Percentiles rank a stretch among this genome's conserved stretches.
Evolutionary conservation across 306 rosid species (phyloP).

Genomic region (Alnus rubra): DNA sequence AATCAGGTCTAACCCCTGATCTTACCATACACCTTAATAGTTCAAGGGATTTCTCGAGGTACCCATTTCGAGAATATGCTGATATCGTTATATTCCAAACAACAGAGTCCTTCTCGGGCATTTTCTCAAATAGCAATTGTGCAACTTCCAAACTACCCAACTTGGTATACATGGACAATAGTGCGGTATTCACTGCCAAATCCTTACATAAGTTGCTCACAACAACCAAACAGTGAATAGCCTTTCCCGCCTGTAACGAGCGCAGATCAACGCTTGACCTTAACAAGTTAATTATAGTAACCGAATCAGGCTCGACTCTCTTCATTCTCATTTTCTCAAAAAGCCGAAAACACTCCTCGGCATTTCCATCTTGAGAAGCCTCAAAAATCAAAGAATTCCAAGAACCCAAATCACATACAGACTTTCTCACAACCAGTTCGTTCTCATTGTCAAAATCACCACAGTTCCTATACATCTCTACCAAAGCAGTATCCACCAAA

Average conservation of each 20-base stretch:
- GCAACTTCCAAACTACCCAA: constrained; percentile 51
- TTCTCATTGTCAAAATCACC: constrained; percentile 27
- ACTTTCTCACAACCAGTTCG: constrained; percentile 28
- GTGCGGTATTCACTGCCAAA: constrained; percentile 60
- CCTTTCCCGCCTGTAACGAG: constrained; percentile 43
- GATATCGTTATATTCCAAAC: constrained; percentile 82
- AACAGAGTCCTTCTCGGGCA: constrained; percentile 66
- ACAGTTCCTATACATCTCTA: constrained; percentile 31
- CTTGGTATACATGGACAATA: constrained; percentile 68
- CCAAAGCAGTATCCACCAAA: constrained; percentile 39
- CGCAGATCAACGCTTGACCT: constrained; percentile 47
- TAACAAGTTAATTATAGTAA: constrained; percentile 43
- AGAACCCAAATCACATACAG: constrained; percentile 21
- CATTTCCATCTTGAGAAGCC: constrained; percentile 42
- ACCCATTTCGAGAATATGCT: constrained; percentile 43
- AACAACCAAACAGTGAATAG: constrained; percentile 48
- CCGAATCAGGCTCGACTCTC: constrained; percentile 39
- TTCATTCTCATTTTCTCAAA: constrained; percentile 47
- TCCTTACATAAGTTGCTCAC: constrained; percentile 48
- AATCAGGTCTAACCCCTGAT: constrained; percentile 60
- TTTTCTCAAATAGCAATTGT: constrained; percentile 50
- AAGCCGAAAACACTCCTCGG: constrained; percentile 32
- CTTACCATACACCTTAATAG: constrained; percentile 55
- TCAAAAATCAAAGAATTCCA: constrained; percentile 46
- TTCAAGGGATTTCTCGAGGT: constrained; percentile 44